A percentile compares a stretch with the other conserved stretches of the same genome.
Conservation (phyloP, 1,284 basidiomycete genomes). For the Rhodotorula sp. region DNA sequence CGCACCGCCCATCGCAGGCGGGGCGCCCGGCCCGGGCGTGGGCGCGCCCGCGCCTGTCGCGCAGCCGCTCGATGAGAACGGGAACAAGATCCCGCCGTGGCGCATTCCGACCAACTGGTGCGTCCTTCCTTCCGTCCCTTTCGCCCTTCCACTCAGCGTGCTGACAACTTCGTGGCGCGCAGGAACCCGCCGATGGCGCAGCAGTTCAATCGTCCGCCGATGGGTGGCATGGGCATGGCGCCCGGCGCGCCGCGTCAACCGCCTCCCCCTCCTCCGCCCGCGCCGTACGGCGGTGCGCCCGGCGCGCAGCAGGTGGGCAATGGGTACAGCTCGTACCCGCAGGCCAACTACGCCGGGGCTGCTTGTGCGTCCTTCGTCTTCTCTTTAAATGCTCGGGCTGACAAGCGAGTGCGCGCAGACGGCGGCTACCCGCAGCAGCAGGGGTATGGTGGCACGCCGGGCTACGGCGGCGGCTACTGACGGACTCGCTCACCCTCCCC, state of each 20-base stretch:
- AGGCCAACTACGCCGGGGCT: not conserved
- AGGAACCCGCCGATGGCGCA: constrained; percentile 10
- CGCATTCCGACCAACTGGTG: constrained; percentile 56
- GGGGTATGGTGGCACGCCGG: constrained; percentile 9
- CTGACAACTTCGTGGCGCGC: not conserved
- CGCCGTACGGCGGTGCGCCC: constrained; percentile 12
- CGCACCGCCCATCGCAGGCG: constrained; percentile 46
- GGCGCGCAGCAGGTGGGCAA: constrained; percentile 2
- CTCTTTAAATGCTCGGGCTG: not conserved
- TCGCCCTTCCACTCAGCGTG: not conserved
- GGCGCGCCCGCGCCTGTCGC: constrained; percentile 14
- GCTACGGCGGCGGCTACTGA: constrained; percentile 14
- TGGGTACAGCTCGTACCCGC: constrained; percentile 14
- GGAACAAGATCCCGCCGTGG: constrained; percentile 55
- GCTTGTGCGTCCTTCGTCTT: not conserved
- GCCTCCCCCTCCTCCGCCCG: constrained; percentile 12
- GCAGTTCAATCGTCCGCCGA: constrained; percentile 6
- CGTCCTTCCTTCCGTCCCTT: not conserved
- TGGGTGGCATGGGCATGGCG: too few relatives aligned
- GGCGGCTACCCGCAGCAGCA: constrained; percentile 12
- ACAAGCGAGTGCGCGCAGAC: not conserved
- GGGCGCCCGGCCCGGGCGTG: constrained; percentile 6
- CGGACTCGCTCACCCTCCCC: not conserved
- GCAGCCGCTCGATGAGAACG: constrained; percentile 34
- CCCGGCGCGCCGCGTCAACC: not conserved